phyloP scores from a whole-genome alignment of 805 yeast species.

The Yamadazyma laniorum region DNA sequence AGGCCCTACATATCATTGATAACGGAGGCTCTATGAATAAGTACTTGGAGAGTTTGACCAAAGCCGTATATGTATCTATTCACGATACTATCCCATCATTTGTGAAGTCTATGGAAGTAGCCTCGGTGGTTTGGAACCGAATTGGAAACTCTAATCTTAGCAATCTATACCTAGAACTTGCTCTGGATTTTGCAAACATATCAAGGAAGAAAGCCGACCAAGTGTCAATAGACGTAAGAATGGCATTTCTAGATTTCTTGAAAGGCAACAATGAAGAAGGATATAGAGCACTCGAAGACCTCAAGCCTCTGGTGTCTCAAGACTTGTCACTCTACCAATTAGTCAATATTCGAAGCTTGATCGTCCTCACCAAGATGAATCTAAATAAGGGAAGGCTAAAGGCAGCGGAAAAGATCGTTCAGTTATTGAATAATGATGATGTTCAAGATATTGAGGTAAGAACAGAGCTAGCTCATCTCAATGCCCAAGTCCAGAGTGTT shows the following conservation, averaged over 20 bases:
- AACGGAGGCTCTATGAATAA: slow-evolving; percentile 47
- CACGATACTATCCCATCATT: slow-evolving; percentile 45
- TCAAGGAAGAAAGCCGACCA: slow-evolving; percentile 37
- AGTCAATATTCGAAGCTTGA: slow-evolving; percentile 39
- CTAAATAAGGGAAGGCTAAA: slow-evolving; percentile 38
- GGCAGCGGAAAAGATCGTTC: slow-evolving; percentile 34
- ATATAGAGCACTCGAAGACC: slow-evolving; percentile 32
- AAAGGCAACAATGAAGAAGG: slow-evolving; percentile 43
- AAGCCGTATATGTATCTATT: slow-evolving; percentile 54
- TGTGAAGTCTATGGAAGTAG: slow-evolving; percentile 45
- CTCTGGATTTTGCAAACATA: slow-evolving; percentile 33
- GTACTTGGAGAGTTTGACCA: slow-evolving; percentile 55
- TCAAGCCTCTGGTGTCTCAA: slow-evolving; percentile 20
- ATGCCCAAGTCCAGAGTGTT: slow-evolving; percentile 29
- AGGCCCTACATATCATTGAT: slow-evolving; percentile 52
- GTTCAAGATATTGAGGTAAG: slow-evolving; percentile 29
- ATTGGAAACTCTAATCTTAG: slow-evolving; percentile 50
- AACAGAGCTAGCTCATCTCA: slow-evolving; percentile 26
- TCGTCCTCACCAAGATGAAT: slow-evolving; percentile 36
- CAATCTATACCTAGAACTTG: slow-evolving; percentile 47
- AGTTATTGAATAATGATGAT: slow-evolving; percentile 27
- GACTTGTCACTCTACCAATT: slow-evolving; percentile 42
- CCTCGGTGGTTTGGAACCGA: slow-evolving; percentile 50
- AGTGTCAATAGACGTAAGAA: slow-evolving; percentile 38
- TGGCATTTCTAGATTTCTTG: slow-evolving; percentile 33